A percentile compares a stretch with the other conserved stretches of the same genome.
Evolutionary conservation across 805 yeast species (phyloP).

Genomic region (Naumovozyma baii): DNA sequence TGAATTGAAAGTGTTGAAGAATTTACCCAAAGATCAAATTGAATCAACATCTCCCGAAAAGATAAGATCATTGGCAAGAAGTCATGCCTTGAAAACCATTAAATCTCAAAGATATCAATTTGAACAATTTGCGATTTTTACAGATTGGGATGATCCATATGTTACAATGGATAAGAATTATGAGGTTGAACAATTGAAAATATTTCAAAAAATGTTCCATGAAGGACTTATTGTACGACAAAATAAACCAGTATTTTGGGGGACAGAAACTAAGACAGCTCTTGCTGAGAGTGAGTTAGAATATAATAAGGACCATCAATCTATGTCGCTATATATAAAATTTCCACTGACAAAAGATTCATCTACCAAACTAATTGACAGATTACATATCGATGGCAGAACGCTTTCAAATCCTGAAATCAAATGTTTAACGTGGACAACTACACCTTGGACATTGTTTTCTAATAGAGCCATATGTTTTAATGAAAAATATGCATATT

Average conservation of each 20-base stretch:
- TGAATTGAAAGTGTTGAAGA: conserved; percentile 71
- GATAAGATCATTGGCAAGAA: conserved; percentile 54
- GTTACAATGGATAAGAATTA: conserved; percentile 61
- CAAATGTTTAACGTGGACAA: conserved; percentile 75
- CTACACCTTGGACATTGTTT: conserved; percentile 96
- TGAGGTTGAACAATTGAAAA: conserved; percentile 63
- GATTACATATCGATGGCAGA: conserved; percentile 4
- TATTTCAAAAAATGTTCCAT: conserved; percentile 57
- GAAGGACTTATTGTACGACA: conserved; percentile 70
- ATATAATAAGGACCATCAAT: conserved; percentile 61
- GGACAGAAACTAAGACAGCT: conserved; percentile 87
- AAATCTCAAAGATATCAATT: conserved; percentile 55
- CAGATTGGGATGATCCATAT: conserved; percentile 70
- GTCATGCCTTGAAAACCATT: conserved; percentile 62
- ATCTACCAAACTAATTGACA: neutral
- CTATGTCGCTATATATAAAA: conserved; percentile 58
- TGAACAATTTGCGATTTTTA: conserved; percentile 64
- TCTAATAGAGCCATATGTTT: conserved; percentile 79
- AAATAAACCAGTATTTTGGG: conserved; percentile 95
- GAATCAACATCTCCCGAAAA: conserved; percentile 35
- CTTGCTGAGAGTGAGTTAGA: conserved; percentile 94
- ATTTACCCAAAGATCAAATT: conserved; percentile 29
- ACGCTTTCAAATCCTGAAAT: conserved; percentile 7
- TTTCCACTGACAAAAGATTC: conserved; percentile 43
- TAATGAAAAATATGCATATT: conserved; percentile 49